Base-by-base conservation (phyloP, 1,284 basidiomycete genomes). In the Schizophyllum amplum region DNA sequence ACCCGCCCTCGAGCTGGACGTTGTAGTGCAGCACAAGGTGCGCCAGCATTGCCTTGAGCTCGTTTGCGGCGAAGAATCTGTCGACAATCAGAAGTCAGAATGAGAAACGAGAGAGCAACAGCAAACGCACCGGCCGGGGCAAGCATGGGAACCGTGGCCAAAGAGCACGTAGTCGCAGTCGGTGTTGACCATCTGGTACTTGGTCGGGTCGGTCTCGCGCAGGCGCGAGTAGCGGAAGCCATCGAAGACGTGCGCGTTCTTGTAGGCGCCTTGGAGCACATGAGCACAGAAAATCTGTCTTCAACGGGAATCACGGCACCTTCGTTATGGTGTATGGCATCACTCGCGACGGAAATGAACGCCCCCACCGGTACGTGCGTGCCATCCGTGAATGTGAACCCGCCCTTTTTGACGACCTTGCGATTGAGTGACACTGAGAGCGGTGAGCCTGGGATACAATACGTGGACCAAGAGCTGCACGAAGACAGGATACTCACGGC, bases 91-190 rank as follows among this genome's bases (percentile, higher is more conserved):
- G 13, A 13, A 33, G 27, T 5, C 27, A 13, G 27, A 33, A 33
- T 33, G 27, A 33, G 27, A 5, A 13, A 6, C 27, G 33, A n/a
- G n/a, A n/a, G n/a, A n/a, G n/a, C n/a, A n/a, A n/a, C n/a, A n/a
- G 53, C 52, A 21, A n/a, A 48, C 57, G 47, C 48, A 49, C 1
- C 46, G 52, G 21, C 55, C 57, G 27, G 60, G 55, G 33, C 71
- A 72, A 22, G 74, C 72, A 63, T 77, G 74, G 52, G 68, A 68
- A 2, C 76, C 76, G 60, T 72, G 67, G 4, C 77, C 75, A 61
- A 78, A 79, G 1, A 70, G 54, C 27, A 77, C 59, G 55, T 74
- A 77, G 9, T 75, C 70, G 0, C 64, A 52, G 46, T 67, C 66
- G 0, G 72, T 71, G 15, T 72, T 68, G 13, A 72, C 69, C 57